These are phyloP conservation scores for Metschnikowia lachancei DNA, from an alignment of 805 yeast species.

Conservation along the genomic window DNA sequence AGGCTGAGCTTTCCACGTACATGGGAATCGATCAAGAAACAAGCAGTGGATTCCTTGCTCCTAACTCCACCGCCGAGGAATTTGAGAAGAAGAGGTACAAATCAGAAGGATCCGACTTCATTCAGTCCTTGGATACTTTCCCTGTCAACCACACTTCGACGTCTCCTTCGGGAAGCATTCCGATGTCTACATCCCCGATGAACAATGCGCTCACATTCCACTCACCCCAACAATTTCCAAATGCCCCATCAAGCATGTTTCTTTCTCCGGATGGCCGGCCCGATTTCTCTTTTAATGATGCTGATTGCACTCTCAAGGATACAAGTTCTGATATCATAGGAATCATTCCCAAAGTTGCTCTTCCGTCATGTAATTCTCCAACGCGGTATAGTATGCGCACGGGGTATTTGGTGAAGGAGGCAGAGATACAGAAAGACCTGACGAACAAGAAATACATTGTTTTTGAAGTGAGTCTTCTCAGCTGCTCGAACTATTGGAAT, in stretches of 20 bases:
- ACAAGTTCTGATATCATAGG: slow-evolving; percentile 53
- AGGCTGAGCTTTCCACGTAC: slow-evolving; percentile 21
- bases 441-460: slow-evolving; percentile 26
- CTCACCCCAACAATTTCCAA: slow-evolving; percentile 38
- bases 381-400: slow-evolving; percentile 67
- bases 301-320: slow-evolving; percentile 42
- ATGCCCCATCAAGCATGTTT: slow-evolving; percentile 32
- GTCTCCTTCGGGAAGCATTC: slow-evolving; percentile 18
- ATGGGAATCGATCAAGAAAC: background rate
- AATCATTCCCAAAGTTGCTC: slow-evolving; percentile 54
- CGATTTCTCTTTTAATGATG: slow-evolving; percentile 11
- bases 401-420: slow-evolving; percentile 58
- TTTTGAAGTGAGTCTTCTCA: slow-evolving; percentile 64
- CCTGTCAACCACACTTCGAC: slow-evolving; percentile 17
- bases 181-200: slow-evolving; percentile 30
- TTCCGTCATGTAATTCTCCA: slow-evolving; percentile 69
- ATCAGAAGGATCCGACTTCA: slow-evolving; percentile 16
- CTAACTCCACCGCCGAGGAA: slow-evolving; percentile 12
- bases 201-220: slow-evolving; percentile 30
- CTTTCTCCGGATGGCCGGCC: slow-evolving; percentile 29
- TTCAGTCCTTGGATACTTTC: slow-evolving; percentile 17
- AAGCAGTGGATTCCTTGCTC: background rate
- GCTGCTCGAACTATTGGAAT: slow-evolving; percentile 69
- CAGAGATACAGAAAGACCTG: slow-evolving; percentile 9
- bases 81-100: background rate